These are phyloP conservation scores for Rhizopogon vesiculosus DNA, from an alignment of 768 basidiomycete species.

Conservation along the genomic window DNA sequence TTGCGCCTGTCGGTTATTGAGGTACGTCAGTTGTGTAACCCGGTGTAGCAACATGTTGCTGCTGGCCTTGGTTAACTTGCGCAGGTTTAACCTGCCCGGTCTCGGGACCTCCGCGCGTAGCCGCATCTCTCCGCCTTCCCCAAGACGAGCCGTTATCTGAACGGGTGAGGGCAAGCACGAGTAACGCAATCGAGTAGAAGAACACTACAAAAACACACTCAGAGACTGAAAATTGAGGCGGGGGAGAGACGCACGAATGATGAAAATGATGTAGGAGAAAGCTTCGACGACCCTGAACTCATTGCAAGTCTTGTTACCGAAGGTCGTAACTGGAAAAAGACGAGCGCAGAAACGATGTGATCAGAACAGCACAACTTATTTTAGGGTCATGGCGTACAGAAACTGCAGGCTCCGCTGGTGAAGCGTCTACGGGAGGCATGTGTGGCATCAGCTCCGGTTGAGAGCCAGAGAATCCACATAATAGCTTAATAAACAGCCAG, in stretches of 20 bases:
- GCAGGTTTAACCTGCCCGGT: neutral
- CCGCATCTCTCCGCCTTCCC: too few relatives aligned
- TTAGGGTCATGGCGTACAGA: neutral
- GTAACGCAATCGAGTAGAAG: conserved; percentile 22
- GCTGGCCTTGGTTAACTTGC: neutral
- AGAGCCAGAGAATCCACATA: conserved; percentile 37
- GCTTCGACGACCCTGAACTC: conserved; percentile 27
- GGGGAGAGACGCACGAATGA: conserved; percentile 21
- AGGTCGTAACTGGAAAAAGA: conserved; percentile 7
- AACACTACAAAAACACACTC: conserved; percentile 21
- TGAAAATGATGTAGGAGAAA: conserved; percentile 32
- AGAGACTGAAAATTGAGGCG: neutral
- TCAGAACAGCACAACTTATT: neutral
- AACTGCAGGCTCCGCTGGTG: conserved; percentile 9
- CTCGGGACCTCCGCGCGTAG: neutral
- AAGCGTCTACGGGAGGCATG: neutral
- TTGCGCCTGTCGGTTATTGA: neutral
- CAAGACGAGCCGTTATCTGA: too few relatives aligned
- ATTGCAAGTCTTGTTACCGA: conserved; percentile 14
- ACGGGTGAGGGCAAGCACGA: conserved; percentile 10
- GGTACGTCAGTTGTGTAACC: neutral
- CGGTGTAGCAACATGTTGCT: neutral
- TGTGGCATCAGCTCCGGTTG: conserved; percentile 27
- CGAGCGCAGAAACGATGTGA: neutral
- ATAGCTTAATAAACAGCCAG: conserved; percentile 14